Percentiles rank a stretch among this genome's conserved stretches.
Conservation (phyloP, 768 basidiomycete genomes). For the Coprinellus micaceus region DNA sequence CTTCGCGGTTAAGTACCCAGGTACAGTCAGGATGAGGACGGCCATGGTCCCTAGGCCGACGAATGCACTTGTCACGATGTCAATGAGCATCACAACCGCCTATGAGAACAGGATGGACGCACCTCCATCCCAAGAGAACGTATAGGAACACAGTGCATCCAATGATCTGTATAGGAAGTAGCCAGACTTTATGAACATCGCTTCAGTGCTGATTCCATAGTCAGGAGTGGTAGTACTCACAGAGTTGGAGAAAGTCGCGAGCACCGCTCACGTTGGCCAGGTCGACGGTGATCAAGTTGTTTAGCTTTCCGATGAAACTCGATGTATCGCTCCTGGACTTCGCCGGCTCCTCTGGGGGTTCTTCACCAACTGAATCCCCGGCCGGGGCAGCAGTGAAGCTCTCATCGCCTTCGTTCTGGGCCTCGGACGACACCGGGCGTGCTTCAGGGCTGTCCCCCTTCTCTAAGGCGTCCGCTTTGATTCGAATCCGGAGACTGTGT, state of each 20-base stretch:
- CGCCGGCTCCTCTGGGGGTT: neutral
- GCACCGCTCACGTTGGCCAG: conserved; percentile 29
- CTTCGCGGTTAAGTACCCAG: conserved; percentile 35
- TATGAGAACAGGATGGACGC: neutral
- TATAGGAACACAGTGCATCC: conserved; percentile 44
- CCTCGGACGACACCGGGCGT: neutral
- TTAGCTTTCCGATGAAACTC: conserved; percentile 70
- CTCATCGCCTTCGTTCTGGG: neutral
- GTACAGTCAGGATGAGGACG: conserved; percentile 9
- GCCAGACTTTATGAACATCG: conserved; percentile 21
- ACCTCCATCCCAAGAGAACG: conserved; percentile 46
- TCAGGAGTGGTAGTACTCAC: neutral
- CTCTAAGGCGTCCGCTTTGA: conserved; percentile 38
- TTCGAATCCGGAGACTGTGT: conserved; percentile 52
- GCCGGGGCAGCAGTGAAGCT: neutral
- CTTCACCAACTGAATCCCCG: no score
- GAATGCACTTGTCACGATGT: conserved; percentile 1
- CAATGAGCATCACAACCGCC: no score
- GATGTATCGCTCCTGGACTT: neutral
- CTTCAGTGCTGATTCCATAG: neutral
- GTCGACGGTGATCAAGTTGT: conserved; percentile 69
- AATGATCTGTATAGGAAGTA: conserved; percentile 38
- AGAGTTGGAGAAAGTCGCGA: conserved; percentile 10
- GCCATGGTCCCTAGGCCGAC: conserved; percentile 5
- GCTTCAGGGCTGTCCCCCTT: no score